Percentiles rank a stretch among this genome's conserved stretches.
Evolutionary conservation across 768 basidiomycete species (phyloP).

Genomic region (Podaxis pistillaris): DNA sequence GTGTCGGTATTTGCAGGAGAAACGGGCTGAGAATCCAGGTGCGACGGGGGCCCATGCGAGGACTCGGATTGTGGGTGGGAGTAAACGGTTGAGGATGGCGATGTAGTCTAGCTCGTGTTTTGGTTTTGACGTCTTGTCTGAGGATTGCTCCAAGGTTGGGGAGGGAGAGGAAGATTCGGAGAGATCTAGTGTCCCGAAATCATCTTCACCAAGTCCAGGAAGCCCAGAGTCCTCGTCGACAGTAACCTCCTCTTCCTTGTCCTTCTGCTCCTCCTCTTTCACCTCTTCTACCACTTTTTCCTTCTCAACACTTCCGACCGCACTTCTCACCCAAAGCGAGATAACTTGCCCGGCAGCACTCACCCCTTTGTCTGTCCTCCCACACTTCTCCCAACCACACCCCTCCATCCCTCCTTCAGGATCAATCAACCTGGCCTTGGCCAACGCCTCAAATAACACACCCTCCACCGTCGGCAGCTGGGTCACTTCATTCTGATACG

Average conservation of each 20-base stretch:
- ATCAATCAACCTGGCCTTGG: constrained; percentile 76
- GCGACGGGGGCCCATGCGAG: constrained; percentile 93
- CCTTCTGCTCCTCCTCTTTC: constrained; percentile 10
- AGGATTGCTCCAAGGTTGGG: background rate
- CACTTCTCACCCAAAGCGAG: constrained; percentile 86
- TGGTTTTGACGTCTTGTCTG: constrained; percentile 17
- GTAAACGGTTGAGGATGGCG: constrained; percentile 76
- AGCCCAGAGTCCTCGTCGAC: constrained; percentile 5
- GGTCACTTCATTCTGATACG: constrained; percentile 69
- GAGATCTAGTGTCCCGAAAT: constrained; percentile 36
- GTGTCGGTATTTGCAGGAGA: constrained; percentile 82
- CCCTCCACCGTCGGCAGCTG: constrained; percentile 90
- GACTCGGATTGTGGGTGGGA: constrained; percentile 87
- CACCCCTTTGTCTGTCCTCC: constrained; percentile 93
- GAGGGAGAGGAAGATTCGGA: constrained; percentile 17
- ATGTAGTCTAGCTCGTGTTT: constrained; percentile 72
- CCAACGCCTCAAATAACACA: constrained; percentile 78
- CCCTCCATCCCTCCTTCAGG: constrained; percentile 72
- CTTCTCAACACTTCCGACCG: constrained; percentile 34
- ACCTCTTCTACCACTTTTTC: constrained; percentile 15
- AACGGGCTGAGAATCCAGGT: constrained; percentile 80
- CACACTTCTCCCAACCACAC: constrained; percentile 89
- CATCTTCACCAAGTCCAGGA: constrained; percentile 31
- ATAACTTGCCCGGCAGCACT: constrained; percentile 94
- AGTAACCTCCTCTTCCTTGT: background rate